phyloP scores from a whole-genome alignment of 148 eudicot genomes.

The Silene latifolia region DNA sequence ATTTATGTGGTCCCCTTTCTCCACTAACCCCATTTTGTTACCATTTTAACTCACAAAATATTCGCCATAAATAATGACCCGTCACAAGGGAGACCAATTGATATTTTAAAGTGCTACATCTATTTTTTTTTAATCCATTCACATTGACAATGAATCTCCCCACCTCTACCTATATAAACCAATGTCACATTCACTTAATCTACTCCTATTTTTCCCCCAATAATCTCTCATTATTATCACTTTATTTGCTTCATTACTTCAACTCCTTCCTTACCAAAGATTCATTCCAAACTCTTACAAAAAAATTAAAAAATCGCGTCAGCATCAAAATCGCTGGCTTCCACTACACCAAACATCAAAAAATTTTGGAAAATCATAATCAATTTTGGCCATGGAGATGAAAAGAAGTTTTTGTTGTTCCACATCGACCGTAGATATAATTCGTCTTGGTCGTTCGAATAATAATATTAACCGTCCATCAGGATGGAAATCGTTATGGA shows the following conservation, averaged over 20 bases:
- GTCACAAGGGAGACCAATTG: too few relatives aligned
- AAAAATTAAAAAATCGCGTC: neutral
- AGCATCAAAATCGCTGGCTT: too few relatives aligned
- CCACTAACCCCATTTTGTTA: too few relatives aligned
- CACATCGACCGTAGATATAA: slow-evolving; percentile 14
- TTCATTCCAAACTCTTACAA: neutral
- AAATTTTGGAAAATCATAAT: neutral
- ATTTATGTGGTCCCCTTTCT: too few relatives aligned
- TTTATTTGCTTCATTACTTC: too few relatives aligned
- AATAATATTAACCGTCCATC: slow-evolving; percentile 22
- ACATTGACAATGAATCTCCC: neutral
- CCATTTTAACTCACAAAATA: too few relatives aligned
- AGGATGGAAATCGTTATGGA: slow-evolving; percentile 39
- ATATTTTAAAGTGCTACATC: neutral
- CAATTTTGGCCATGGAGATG: slow-evolving; percentile 18
- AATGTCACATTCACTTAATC: neutral
- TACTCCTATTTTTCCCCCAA: neutral
- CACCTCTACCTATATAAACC: neutral
- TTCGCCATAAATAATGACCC: too few relatives aligned
- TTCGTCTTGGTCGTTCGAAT: slow-evolving; percentile 24
- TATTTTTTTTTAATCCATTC: neutral
- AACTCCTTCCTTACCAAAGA: too few relatives aligned
- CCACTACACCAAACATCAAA: neutral
- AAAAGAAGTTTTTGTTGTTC: slow-evolving; percentile 20
- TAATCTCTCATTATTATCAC: neutral